Evolutionary conservation across 441 rosid species (phyloP), one percentile per base, ranked within the genome.

Genomic region (Brassica balearica): DNA sequence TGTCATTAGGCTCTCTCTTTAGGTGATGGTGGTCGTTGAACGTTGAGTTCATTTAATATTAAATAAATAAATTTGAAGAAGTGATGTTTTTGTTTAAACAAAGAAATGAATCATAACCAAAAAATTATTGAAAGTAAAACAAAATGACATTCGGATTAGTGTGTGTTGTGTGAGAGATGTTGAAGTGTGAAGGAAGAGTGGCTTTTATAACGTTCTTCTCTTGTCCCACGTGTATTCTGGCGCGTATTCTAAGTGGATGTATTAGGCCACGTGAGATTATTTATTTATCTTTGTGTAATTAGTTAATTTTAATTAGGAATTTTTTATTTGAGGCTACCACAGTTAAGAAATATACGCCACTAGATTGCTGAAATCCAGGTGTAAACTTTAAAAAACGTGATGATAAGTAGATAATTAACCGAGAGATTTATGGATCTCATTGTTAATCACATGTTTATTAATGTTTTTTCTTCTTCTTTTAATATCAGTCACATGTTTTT

Each of bases 1-100:
- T 67, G 65, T 75, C 83, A 72, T 76, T 71, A 2, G 80, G 81
- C 64, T 51, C 77, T 61, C 73, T 76, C 62, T 64, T 76, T 22
- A 61, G 81, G 64, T 73, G 73, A 36, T 62, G 80, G 6, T 79
- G 81, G 17, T 72, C 84, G 75, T 86, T 84, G 62, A 73, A 76
- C 1, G 85, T 27, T 53, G 91, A 87, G 77, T 87, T 85, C 96
- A 91, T 89, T 73, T 55, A 58, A 69, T 29, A 17, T 20, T 15
- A 2, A 55, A 55, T 51, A 55, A 29, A 12, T 3, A 10, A 11
- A 14, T 4, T 22, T 11, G 41, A 63, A 60, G 8, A 60, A 60
- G 14, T 15, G 58, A 61, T 51, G 29, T 65, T 58, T 65, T 66
- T 59, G 29, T 46, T 59, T 78, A 73, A 20, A 15, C 36, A 25